Conservation (phyloP, 306 rosid species). For the Cicer pinnatifidum region DNA sequence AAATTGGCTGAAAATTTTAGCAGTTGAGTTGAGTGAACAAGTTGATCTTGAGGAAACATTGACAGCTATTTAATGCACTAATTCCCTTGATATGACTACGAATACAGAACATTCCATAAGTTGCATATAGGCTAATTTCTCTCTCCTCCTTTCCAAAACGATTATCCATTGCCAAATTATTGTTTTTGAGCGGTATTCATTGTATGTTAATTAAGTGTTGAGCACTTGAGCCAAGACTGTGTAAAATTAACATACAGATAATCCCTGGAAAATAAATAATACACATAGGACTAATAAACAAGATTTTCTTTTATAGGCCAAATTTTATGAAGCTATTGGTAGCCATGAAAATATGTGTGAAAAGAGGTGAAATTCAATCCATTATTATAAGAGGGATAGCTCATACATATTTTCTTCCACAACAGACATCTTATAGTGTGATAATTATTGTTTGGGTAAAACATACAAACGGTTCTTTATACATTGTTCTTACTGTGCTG, state of each 20-base stretch:
- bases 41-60: conserved; percentile 19
- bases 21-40: not conserved
- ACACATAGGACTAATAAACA: not conserved
- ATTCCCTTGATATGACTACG: not conserved
- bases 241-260: conserved; percentile 1
- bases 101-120: conserved; percentile 3
- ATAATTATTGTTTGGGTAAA: not conserved
- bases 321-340: not conserved
- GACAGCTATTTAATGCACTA: conserved; percentile 20
- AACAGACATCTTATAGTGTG: not conserved
- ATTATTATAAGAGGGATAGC: not conserved
- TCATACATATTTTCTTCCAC: conserved; percentile 4
- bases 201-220: not conserved
- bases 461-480: too few relatives aligned
- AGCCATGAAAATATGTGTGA: not conserved
- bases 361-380: not conserved
- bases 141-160: not conserved
- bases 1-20: conserved; percentile 10
- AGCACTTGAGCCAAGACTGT: not conserved
- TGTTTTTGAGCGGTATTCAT: not conserved
- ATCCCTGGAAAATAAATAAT: not conserved
- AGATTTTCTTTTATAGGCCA: not conserved
- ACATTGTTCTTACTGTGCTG: too few relatives aligned
- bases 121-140: conserved; percentile 20
- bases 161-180: conserved; percentile 5